phyloP scores from a whole-genome alignment of 2,329 filamentous ascomycete species.

The Neofusicoccum parvum region DNA sequence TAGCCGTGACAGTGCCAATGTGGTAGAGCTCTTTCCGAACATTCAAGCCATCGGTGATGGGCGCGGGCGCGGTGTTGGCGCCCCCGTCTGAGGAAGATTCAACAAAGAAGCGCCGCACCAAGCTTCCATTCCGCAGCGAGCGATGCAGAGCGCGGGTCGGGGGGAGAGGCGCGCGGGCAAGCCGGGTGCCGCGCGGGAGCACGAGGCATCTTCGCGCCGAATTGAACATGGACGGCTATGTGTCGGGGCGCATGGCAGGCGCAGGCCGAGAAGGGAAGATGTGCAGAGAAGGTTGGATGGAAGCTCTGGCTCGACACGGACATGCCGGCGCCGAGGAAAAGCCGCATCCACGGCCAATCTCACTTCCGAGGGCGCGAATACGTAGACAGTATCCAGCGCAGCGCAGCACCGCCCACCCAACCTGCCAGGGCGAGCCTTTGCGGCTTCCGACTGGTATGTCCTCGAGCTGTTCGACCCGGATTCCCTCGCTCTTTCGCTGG shows the following conservation, averaged over 20 bases:
- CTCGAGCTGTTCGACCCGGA: neutral
- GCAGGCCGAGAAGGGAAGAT: neutral
- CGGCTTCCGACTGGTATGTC: constrained; percentile 12
- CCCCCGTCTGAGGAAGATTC: neutral
- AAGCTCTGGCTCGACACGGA: neutral
- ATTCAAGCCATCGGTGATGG: neutral
- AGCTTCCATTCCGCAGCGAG: neutral
- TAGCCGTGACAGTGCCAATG: constrained; percentile 2
- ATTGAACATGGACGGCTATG: constrained; percentile 3
- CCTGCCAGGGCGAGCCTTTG: constrained; percentile 8
- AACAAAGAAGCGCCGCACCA: neutral
- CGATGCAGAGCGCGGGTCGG: neutral
- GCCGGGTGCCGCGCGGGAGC: neutral
- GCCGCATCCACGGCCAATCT: neutral
- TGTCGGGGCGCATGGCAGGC: neutral
- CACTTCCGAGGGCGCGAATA: constrained; percentile 12
- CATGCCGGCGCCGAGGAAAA: neutral
- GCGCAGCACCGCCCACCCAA: neutral
- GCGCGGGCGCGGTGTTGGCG: neutral
- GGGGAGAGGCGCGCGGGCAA: neutral
- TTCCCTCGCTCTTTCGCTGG: neutral
- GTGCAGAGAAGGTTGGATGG: neutral
- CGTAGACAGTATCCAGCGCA: constrained; percentile 13
- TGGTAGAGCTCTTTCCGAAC: neutral
- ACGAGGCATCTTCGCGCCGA: neutral